phyloP scores from a whole-genome alignment of 805 yeast species.

The Candida schatavii region DNA sequence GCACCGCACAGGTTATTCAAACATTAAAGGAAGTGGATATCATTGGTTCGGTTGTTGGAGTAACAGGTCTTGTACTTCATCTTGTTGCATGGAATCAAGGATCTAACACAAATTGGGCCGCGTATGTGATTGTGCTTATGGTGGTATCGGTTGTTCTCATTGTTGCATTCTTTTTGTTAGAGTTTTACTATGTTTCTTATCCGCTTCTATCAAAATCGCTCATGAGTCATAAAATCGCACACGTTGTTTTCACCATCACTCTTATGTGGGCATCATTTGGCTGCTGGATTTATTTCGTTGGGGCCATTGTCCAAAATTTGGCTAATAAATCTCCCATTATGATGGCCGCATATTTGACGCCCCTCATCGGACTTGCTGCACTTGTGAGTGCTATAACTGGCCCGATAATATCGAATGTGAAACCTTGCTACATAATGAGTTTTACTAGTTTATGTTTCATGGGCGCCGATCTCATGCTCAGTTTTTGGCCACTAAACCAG shows the following conservation, averaged over 20 bases:
- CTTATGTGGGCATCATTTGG: slow-evolving; percentile 82
- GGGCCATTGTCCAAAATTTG: slow-evolving; percentile 49
- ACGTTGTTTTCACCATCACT: slow-evolving; percentile 50
- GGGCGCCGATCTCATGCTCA: slow-evolving; percentile 51
- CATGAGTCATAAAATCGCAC: slow-evolving; percentile 41
- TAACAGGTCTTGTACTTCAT: slow-evolving; percentile 57
- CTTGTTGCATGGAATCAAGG: slow-evolving; percentile 77
- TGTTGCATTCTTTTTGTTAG: slow-evolving; percentile 46
- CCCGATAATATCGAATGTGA: slow-evolving; percentile 40
- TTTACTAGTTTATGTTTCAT: slow-evolving; percentile 53
- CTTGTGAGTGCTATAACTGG: slow-evolving; percentile 55
- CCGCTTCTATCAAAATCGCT: slow-evolving; percentile 57
- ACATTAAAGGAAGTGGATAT: slow-evolving; percentile 16
- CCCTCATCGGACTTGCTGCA: slow-evolving; percentile 52
- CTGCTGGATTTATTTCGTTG: slow-evolving; percentile 64
- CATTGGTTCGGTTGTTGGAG: slow-evolving; percentile 46
- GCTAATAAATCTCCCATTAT: slow-evolving; percentile 39
- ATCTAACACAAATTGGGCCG: slow-evolving; percentile 67
- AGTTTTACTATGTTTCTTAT: slow-evolving; percentile 38
- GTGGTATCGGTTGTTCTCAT: slow-evolving; percentile 47
- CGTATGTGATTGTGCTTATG: slow-evolving; percentile 57
- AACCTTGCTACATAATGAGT: slow-evolving; percentile 52
- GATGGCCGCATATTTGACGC: slow-evolving; percentile 40
- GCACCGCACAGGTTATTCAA: not conserved
- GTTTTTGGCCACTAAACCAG: slow-evolving; percentile 57